Evolutionary conservation across 2,329 filamentous ascomycete species (phyloP), one percentile per base, ranked within the genome.

Genomic region (Penicillium sp.): DNA sequence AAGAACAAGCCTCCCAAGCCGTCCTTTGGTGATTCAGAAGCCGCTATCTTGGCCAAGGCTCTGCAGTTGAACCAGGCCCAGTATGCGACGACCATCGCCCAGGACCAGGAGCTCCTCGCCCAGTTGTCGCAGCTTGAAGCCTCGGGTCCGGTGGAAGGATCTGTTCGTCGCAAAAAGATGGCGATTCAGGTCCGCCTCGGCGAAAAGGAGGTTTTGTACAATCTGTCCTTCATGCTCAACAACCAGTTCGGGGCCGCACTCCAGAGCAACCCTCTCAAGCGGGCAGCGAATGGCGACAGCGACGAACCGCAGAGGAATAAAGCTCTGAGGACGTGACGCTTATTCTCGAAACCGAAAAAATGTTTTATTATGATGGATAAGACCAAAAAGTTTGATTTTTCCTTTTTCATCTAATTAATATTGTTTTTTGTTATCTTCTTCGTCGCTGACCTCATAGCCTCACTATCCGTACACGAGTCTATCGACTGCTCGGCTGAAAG

Each of bases 151-250:
- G 59, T 69, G 28, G 69, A 77, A 43, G 65, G 56, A 44, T 61
- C 56, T 9, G 29, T 49, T 19, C 62, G 62, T 22, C 69, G 71
- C 29, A 59, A 66, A 12, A 72, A 68, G 38, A 85, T 86, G 81
- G 86, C 86, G 0, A 61, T 82, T 21, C 71, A 78, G 44, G 84
- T 89, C 33, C 78, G 87, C 52, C 68, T 83, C 2, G 87, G 86
- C 13, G 87, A 91, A 68, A 88, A 88, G 65, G 75, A 76, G 57
- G 72, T 90, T 6, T 63, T 89, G 22, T n/a, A n/a, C 68, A 74
- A 48, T 75, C 81, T 60, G 74, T 81, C 1, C 72, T 77, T n/a
- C n/a, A n/a, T n/a, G n/a, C n/a, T n/a, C n/a, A n/a, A n/a, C n/a
- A n/a, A n/a, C n/a, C n/a, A n/a, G n/a, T n/a, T n/a, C n/a, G n/a